These are phyloP conservation scores for Cryptococcus sp. DNA, from an alignment of 1,284 basidiomycete genomes.

Conservation along the genomic window DNA sequence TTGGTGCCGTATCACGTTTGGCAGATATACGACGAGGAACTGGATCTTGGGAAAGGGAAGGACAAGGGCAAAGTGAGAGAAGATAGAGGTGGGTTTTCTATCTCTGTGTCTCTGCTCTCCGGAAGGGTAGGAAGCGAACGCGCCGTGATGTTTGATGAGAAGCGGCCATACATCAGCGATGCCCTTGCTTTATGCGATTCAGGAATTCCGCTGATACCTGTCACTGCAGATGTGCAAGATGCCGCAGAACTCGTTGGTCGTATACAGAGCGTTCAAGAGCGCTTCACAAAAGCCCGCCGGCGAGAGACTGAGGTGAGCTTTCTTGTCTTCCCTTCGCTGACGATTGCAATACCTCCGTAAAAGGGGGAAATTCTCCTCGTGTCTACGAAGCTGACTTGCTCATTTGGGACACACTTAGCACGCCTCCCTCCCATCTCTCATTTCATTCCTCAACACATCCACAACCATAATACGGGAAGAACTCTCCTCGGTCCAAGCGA, in stretches of 20 bases:
- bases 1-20: constrained; percentile 49
- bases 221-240: constrained; percentile 24
- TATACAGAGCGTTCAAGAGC: constrained; percentile 28
- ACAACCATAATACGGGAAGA: constrained; percentile 32
- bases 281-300: constrained; percentile 30
- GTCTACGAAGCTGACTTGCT: neutral
- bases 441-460: constrained; percentile 32
- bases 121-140: neutral
- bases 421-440: constrained; percentile 36
- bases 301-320: constrained; percentile 39
- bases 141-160: neutral
- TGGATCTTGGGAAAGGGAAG: constrained; percentile 18
- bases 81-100: neutral
- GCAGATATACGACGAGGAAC: constrained; percentile 46
- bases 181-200: too few species aligned
- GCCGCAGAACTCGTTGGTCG: constrained; percentile 21
- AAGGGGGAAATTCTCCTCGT: neutral
- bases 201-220: neutral
- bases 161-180: too few species aligned
- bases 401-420: constrained; percentile 15
- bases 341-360: neutral
- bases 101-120: neutral
- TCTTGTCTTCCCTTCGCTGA: neutral
- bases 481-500: constrained; percentile 25
- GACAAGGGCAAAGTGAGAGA: constrained; percentile 15